phyloP scores from a whole-genome alignment of 169 alveolate genomes.

The Plasmodium ovale region DNA sequence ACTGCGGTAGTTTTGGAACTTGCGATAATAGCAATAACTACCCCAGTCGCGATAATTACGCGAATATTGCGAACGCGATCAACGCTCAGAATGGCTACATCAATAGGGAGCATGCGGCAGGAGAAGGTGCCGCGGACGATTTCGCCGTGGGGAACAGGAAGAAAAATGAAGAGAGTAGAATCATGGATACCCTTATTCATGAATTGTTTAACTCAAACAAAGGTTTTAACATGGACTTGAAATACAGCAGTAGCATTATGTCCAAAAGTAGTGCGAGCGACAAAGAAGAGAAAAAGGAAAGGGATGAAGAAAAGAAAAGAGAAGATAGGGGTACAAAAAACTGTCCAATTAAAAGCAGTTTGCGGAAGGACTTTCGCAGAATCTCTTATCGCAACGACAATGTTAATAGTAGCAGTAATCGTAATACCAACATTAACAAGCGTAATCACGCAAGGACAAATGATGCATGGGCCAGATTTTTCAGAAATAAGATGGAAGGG shows the following conservation, averaged over 20 bases:
- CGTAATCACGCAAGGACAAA: no score
- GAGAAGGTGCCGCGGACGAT: neutral
- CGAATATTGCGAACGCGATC: neutral
- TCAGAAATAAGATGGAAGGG: neutral
- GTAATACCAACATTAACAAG: no score
- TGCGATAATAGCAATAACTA: neutral
- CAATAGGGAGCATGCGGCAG: neutral
- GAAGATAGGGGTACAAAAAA: neutral
- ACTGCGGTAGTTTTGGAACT: neutral
- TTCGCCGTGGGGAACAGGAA: neutral
- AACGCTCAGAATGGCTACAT: neutral
- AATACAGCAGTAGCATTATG: neutral
- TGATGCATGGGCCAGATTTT: neutral
- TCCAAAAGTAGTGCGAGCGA: neutral
- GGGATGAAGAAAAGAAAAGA: neutral
- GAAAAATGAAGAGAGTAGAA: neutral
- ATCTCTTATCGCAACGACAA: no score
- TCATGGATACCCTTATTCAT: slow-evolving; percentile 8
- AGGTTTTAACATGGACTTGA: neutral
- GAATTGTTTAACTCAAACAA: slow-evolving; percentile 12
- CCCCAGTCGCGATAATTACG: no score
- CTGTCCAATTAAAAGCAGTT: neutral
- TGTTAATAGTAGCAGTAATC: no score
- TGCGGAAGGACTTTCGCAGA: neutral
- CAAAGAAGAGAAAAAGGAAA: neutral